phyloP scores from a whole-genome alignment of 148 eudicot genomes.

The Spergularia marina region DNA sequence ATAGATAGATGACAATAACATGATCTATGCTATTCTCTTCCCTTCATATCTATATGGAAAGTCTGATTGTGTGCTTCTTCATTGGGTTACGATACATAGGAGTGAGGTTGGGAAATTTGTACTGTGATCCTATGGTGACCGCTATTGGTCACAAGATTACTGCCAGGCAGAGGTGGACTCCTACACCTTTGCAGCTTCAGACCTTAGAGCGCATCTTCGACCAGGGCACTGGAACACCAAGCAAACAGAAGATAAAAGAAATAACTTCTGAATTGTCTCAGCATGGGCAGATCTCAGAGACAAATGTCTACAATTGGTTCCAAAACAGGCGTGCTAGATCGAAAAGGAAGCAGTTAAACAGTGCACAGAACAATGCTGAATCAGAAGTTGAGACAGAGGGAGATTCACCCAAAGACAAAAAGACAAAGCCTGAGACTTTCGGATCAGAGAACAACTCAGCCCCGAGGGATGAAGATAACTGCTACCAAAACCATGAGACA shows the following conservation, averaged over 20 bases:
- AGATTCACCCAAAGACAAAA: conserved; percentile 72
- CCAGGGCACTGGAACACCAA: conserved; percentile 83
- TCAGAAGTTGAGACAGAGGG: conserved; percentile 81
- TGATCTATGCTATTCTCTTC: too few species aligned
- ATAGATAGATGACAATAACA: not conserved
- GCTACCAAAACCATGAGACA: conserved; percentile 62
- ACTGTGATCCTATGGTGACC: conserved; percentile 70
- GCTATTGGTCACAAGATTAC: conserved; percentile 67
- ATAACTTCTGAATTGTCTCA: conserved; percentile 71
- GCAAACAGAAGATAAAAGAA: conserved; percentile 91
- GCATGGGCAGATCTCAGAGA: conserved; percentile 87
- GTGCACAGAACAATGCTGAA: conserved; percentile 58
- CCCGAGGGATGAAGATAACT: conserved; percentile 47
- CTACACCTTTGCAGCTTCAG: conserved; percentile 83
- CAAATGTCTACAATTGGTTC: conserved; percentile 95
- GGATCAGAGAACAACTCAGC: conserved; percentile 40
- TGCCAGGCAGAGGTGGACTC: conserved; percentile 87
- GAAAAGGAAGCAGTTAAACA: conserved; percentile 69
- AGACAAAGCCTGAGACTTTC: conserved; percentile 69
- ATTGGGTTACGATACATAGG: conserved; percentile 37
- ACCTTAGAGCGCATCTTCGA: conserved; percentile 83
- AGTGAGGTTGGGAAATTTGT: conserved; percentile 68
- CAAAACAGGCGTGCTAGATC: conserved; percentile 94
- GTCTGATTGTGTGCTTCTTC: not conserved
- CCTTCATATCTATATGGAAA: not conserved